These are phyloP conservation scores for Zoysia pacifica DNA, from an alignment of 176 grass and related monocot genomes.

Conservation along the genomic window DNA sequence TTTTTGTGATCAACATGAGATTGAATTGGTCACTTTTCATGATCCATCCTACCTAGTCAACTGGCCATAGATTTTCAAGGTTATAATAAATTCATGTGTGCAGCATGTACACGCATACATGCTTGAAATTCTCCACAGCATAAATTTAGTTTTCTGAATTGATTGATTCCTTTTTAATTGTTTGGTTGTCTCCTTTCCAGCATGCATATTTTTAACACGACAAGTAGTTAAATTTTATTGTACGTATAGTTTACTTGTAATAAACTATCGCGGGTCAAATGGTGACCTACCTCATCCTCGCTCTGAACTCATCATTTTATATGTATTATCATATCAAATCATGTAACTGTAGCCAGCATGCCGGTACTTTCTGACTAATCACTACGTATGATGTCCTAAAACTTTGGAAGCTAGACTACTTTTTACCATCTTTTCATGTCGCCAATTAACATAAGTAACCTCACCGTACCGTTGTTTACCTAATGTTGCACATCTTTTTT, in stretches of 20 bases:
- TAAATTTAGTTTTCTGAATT: slow-evolving; percentile 31
- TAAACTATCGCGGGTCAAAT: slow-evolving; percentile 61
- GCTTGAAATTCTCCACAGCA: neutral
- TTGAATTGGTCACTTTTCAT: neutral
- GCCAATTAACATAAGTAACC: slow-evolving; percentile 52
- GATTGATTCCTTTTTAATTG: slow-evolving; percentile 46
- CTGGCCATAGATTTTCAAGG: neutral
- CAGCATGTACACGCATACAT: neutral
- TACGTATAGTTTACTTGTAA: slow-evolving; percentile 43
- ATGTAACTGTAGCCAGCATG: slow-evolving; percentile 45
- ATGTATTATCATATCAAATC: slow-evolving; percentile 41
- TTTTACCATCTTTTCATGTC: slow-evolving; percentile 58
- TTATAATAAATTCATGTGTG: neutral
- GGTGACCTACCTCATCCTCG: slow-evolving; percentile 37
- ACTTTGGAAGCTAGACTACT: slow-evolving; percentile 53
- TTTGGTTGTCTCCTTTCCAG: slow-evolving; percentile 25
- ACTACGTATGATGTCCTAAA: slow-evolving; percentile 43
- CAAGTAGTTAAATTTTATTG: slow-evolving; percentile 41
- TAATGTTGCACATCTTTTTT: slow-evolving; percentile 35
- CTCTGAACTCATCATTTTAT: slow-evolving; percentile 43
- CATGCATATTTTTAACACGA: slow-evolving; percentile 50
- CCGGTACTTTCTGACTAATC: slow-evolving; percentile 47
- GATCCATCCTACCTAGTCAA: neutral
- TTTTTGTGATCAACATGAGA: too few relatives aligned
- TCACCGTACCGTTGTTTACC: slow-evolving; percentile 22